phyloP scores from a whole-genome alignment of 495 filamentous ascomycete species.

The Penicillium pulvis region DNA sequence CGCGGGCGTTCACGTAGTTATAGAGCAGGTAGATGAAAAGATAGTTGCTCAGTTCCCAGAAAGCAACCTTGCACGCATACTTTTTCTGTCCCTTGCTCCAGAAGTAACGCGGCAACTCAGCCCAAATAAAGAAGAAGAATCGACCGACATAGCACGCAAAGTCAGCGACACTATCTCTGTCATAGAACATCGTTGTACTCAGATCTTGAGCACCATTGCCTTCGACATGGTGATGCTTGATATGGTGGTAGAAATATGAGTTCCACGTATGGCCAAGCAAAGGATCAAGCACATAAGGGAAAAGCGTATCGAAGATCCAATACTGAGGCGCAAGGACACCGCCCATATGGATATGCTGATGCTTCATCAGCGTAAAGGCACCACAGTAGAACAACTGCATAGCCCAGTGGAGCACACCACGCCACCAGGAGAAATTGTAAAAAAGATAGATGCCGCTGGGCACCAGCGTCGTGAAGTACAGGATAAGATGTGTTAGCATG shows the following conservation, averaged over 20 bases:
- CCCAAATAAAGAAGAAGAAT: conserved; percentile 71
- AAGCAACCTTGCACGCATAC: conserved; percentile 52
- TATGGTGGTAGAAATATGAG: conserved; percentile 81
- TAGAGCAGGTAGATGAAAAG: conserved; percentile 49
- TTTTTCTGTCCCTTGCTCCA: conserved; percentile 52
- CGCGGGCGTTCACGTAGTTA: conserved; percentile 46
- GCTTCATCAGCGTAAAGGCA: conserved; percentile 76
- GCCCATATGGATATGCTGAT: conserved; percentile 78
- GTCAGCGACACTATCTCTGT: conserved; percentile 64
- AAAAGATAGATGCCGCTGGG: conserved; percentile 67
- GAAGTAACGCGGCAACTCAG: conserved; percentile 77
- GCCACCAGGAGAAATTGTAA: conserved; percentile 63
- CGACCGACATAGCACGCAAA: conserved; percentile 70
- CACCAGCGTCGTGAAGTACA: conserved; percentile 68
- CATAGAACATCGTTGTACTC: conserved; percentile 72
- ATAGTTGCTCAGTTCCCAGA: conserved; percentile 61
- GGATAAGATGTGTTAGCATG: conserved; percentile 72
- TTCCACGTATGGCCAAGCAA: conserved; percentile 84
- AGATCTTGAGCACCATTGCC: conserved; percentile 77
- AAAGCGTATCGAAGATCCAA: conserved; percentile 56
- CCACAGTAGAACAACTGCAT: conserved; percentile 67
- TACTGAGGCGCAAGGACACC: conserved; percentile 62
- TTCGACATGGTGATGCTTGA: conserved; percentile 84
- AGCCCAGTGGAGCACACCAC: conserved; percentile 62
- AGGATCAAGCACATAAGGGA: conserved; percentile 74